These are phyloP conservation scores for Spencermartinsiella ligniputridi DNA, from an alignment of 1,139 yeast genomes.

Conservation along the genomic window DNA sequence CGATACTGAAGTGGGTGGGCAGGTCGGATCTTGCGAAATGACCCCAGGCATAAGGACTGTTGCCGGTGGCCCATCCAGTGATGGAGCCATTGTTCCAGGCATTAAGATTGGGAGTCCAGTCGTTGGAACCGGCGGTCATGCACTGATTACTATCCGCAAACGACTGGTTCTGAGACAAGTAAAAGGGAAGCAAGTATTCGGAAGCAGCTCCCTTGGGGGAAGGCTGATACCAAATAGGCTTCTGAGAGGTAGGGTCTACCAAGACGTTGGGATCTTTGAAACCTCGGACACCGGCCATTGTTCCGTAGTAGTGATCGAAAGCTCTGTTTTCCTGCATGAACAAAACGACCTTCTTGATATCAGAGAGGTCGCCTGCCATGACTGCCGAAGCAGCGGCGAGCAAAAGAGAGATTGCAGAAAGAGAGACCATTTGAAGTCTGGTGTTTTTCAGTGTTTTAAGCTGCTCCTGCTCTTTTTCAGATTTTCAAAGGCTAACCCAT, in stretches of 20 bases:
- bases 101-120: slow-evolving; percentile 20
- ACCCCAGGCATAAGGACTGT: slow-evolving; percentile 22
- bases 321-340: slow-evolving; percentile 31
- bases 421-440: neutral
- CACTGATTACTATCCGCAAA: slow-evolving; percentile 21
- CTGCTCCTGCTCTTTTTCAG: too few species aligned
- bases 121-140: slow-evolving; percentile 19
- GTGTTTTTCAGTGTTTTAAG: too few species aligned
- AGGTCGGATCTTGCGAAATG: slow-evolving; percentile 18
- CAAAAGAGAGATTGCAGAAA: neutral
- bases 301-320: slow-evolving; percentile 28
- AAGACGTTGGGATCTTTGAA: slow-evolving; percentile 28
- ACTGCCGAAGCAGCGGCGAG: slow-evolving; percentile 3
- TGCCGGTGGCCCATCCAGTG: slow-evolving; percentile 20
- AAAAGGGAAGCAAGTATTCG: slow-evolving; percentile 12
- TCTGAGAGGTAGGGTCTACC: slow-evolving; percentile 2
- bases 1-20: slow-evolving; percentile 22
- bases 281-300: slow-evolving; percentile 30
- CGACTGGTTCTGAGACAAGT: slow-evolving; percentile 8
- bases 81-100: slow-evolving; percentile 22
- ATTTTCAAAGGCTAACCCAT: too few species aligned
- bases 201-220: slow-evolving; percentile 6
- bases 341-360: slow-evolving; percentile 24
- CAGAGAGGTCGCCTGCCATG: slow-evolving; percentile 4
- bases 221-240: slow-evolving; percentile 15